These are phyloP conservation scores for Dendrobium officinale DNA, from an alignment of 106 monocot species.

Conservation along the genomic window DNA sequence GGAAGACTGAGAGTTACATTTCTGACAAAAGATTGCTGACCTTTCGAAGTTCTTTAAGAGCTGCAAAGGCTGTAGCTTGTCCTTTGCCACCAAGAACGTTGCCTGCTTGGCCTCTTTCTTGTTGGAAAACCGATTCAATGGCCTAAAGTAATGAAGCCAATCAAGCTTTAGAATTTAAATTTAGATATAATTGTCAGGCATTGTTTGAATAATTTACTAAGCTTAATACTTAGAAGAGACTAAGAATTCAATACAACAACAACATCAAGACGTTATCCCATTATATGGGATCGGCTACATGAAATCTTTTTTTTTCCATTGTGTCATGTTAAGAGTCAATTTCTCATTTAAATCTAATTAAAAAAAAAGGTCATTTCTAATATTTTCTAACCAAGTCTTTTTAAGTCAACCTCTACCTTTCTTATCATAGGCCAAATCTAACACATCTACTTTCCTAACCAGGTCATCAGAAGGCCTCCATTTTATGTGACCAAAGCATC, in stretches of 20 bases:
- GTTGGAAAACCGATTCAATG: slow-evolving; percentile 71
- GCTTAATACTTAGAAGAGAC: background rate
- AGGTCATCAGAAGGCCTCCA: too few relatives aligned
- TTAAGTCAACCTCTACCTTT: too few relatives aligned
- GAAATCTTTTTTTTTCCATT: too few relatives aligned
- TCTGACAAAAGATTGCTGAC: slow-evolving; percentile 73
- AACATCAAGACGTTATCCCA: too few relatives aligned
- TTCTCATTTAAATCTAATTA: too few relatives aligned
- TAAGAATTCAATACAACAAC: background rate
- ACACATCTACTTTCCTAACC: too few relatives aligned
- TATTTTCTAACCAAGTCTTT: too few relatives aligned
- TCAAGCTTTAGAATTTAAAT: background rate
- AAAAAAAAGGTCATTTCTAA: too few relatives aligned
- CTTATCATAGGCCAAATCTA: too few relatives aligned
- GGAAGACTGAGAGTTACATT: slow-evolving; percentile 18
- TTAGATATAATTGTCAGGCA: background rate
- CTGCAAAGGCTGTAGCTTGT: slow-evolving; percentile 63
- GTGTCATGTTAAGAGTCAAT: too few relatives aligned
- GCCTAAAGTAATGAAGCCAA: slow-evolving; percentile 26
- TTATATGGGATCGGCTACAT: too few relatives aligned
- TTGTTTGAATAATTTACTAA: background rate
- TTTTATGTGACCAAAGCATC: too few relatives aligned
- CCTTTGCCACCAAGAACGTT: slow-evolving; percentile 64
- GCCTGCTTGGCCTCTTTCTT: slow-evolving; percentile 46
- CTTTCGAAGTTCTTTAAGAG: slow-evolving; percentile 91